Conservation (phyloP, 176 grass and related monocot genomes). For the Phoenix roebelenii region DNA sequence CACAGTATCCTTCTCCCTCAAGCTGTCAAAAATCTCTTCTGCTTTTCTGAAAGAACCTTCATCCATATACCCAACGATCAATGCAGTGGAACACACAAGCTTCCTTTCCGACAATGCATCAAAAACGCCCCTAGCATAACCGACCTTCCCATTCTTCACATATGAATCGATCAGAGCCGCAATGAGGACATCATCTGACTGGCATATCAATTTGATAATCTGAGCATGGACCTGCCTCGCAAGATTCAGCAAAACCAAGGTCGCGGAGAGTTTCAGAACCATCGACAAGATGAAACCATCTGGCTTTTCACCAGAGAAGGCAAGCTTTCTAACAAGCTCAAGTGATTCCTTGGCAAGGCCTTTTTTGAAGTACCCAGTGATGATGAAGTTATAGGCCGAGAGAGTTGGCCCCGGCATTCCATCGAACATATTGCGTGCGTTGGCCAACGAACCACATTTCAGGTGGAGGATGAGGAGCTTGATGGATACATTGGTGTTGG, state of each 20-base stretch:
- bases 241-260: constrained; percentile 17
- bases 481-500: constrained; percentile 34
- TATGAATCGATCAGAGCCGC: constrained; percentile 68
- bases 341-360: constrained; percentile 41
- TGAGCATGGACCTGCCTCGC: constrained; percentile 53
- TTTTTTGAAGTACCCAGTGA: constrained; percentile 53
- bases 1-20: constrained; percentile 45
- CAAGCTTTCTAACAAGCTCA: constrained; percentile 37
- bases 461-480: constrained; percentile 65
- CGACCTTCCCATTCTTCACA: constrained; percentile 39
- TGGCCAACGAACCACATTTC: constrained; percentile 46
- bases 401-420: constrained; percentile 34
- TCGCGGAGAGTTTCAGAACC: constrained; percentile 62
- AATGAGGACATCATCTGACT: constrained; percentile 50
- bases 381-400: constrained; percentile 57
- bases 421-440: constrained; percentile 66
- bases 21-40: constrained; percentile 34
- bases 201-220: constrained; percentile 27
- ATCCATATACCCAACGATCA: constrained; percentile 73
- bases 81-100: constrained; percentile 60
- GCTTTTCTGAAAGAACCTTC: constrained; percentile 39
- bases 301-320: constrained; percentile 24
- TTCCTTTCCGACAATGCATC: constrained; percentile 24
- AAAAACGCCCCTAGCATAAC: constrained; percentile 43
- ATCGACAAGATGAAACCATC: constrained; percentile 71